Evolutionary conservation across 1,284 basidiomycete species (phyloP).

Genomic region (Ceratobasidium sp.): DNA sequence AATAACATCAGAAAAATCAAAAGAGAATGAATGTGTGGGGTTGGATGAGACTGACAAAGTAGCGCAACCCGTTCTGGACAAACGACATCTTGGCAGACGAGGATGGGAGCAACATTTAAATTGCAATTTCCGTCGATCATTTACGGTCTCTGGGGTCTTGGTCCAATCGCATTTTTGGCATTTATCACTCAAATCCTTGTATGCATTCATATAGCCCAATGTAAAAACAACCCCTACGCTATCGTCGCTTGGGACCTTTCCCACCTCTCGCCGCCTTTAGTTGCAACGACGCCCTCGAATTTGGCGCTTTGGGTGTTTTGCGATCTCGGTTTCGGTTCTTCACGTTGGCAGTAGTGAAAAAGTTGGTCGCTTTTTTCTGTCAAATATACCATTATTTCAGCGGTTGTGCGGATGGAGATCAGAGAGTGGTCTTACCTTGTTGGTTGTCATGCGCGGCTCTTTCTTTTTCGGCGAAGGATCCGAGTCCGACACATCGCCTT

Average conservation of each 20-base stretch:
- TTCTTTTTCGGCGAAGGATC: constrained; percentile 53
- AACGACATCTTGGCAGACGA: constrained; percentile 24
- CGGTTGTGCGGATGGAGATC: not conserved
- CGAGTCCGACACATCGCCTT: constrained; percentile 45
- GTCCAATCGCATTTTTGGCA: not conserved
- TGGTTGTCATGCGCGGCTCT: constrained; percentile 85
- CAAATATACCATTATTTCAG: constrained; percentile 25
- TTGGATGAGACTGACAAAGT: not conserved
- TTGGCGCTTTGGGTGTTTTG: constrained; percentile 25
- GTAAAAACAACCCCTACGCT: not conserved
- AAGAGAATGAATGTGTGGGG: not conserved
- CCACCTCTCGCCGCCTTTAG: constrained; percentile 32
- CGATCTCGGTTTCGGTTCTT: constrained; percentile 75
- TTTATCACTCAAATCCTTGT: not conserved
- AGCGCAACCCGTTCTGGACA: constrained; percentile 20
- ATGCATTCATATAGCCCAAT: not conserved
- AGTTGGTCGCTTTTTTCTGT: constrained; percentile 89
- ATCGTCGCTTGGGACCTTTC: constrained; percentile 25
- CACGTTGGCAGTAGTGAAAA: constrained; percentile 86
- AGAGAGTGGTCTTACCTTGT: constrained; percentile 63
- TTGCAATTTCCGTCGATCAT: not conserved
- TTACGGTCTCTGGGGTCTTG: constrained; percentile 11
- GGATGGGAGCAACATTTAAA: not conserved
- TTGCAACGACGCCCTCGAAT: constrained; percentile 11
- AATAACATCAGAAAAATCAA: not conserved